Conservation (phyloP, 352 stramenopile species). For the Phytophthora sp. region DNA sequence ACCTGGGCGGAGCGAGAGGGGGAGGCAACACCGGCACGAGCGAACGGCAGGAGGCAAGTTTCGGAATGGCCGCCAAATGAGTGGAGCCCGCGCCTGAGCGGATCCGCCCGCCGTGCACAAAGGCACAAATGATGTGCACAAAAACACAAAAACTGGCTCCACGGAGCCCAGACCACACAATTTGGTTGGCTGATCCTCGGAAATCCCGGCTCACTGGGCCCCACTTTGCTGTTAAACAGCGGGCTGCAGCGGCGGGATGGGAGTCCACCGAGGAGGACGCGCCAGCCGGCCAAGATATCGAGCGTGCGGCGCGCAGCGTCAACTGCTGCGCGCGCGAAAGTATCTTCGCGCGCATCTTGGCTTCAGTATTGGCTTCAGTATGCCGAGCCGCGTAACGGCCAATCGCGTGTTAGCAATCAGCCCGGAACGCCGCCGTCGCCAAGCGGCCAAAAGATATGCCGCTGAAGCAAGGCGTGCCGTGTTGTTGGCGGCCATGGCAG, state of each 20-base stretch:
- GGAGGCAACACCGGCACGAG: not conserved
- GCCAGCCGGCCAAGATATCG: not conserved
- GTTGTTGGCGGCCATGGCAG: too few relatives aligned
- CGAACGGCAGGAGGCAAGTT: slow-evolving; percentile 24
- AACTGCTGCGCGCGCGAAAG: too few relatives aligned
- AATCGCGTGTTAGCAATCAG: slow-evolving; percentile 9
- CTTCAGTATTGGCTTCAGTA: not conserved
- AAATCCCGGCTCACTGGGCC: too few relatives aligned
- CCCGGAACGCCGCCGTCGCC: not conserved
- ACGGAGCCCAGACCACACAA: too few relatives aligned
- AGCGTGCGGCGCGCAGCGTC: slow-evolving; percentile 1
- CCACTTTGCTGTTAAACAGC: too few relatives aligned
- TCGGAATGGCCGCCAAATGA: slow-evolving; percentile 29
- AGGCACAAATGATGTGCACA: not conserved
- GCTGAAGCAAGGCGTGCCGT: too few relatives aligned
- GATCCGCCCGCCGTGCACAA: slow-evolving; percentile 15
- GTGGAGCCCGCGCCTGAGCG: slow-evolving; percentile 15
- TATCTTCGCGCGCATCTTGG: slow-evolving; percentile 4
- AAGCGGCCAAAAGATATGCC: not conserved
- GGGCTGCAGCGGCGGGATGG: too few relatives aligned
- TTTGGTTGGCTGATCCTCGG: too few relatives aligned
- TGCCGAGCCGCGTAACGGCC: not conserved
- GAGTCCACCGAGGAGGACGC: not conserved
- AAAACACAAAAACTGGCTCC: too few relatives aligned
- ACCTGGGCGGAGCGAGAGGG: not conserved